phyloP scores from a whole-genome alignment of 768 basidiomycete species.

The Lanmaoa rubissima region DNA sequence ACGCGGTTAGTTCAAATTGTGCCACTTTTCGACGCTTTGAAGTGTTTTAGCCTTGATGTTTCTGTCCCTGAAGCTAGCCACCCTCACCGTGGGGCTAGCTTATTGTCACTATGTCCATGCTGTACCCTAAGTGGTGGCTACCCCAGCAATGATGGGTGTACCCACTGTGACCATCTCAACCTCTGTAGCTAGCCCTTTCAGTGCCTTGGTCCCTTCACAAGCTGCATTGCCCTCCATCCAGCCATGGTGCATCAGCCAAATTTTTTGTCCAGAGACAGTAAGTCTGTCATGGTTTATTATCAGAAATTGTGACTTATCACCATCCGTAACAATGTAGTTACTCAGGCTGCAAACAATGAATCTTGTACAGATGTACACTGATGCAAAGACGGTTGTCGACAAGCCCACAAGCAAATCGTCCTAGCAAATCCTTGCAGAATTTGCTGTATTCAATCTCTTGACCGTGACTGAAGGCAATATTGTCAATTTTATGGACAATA shows the following conservation, averaged over 20 bases:
- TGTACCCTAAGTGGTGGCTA: conserved; percentile 8
- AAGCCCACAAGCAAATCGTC: conserved; percentile 73
- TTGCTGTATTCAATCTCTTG: conserved; percentile 39
- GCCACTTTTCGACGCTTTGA: background rate
- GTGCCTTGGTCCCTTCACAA: too few species aligned
- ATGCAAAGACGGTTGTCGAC: conserved; percentile 90
- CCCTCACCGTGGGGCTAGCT: conserved; percentile 16
- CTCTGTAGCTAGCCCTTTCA: conserved; percentile 63
- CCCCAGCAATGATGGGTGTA: conserved; percentile 15
- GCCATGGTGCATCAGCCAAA: conserved; percentile 71
- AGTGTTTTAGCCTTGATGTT: conserved; percentile 32
- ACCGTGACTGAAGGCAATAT: conserved; percentile 61
- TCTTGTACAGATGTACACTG: conserved; percentile 67
- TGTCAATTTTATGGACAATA: conserved; percentile 64
- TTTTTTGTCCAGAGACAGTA: conserved; percentile 80
- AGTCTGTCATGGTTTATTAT: conserved; percentile 18
- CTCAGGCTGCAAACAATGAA: conserved; percentile 89
- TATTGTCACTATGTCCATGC: conserved; percentile 18
- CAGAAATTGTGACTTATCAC: background rate
- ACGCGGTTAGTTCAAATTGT: background rate
- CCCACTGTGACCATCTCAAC: conserved; percentile 52
- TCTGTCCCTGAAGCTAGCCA: conserved; percentile 11
- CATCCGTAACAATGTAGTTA: conserved; percentile 40
- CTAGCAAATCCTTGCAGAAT: conserved; percentile 69
- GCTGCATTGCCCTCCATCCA: conserved; percentile 63